A percentile compares a stretch with the other conserved stretches of the same genome.
phyloP scores from a whole-genome alignment of 345 rosid species.

The Eutrema heterophyllum region DNA sequence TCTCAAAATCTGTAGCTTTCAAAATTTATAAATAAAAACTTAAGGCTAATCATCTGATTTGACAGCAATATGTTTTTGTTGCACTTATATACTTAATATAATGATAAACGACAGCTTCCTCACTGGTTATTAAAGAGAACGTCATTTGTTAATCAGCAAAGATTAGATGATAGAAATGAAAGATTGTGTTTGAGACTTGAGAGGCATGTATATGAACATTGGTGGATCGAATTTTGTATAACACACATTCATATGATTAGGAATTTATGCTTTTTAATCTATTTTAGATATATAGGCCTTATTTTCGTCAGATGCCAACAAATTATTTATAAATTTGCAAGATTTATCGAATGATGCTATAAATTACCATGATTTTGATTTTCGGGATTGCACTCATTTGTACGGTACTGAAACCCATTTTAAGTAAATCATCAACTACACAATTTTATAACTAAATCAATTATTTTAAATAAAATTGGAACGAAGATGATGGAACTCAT shows the following conservation, averaged over 20 bases:
- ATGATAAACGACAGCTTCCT: conserved; percentile 1
- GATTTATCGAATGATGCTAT: background rate
- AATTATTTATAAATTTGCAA: background rate
- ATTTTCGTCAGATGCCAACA: background rate
- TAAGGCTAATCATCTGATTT: conserved; percentile 26
- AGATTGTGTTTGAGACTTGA: background rate
- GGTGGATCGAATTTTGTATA: background rate
- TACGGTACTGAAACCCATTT: background rate
- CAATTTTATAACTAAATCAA: background rate
- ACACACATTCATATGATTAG: background rate
- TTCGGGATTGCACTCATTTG: background rate
- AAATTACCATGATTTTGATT: background rate
- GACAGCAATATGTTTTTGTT: background rate
- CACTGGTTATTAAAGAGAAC: background rate
- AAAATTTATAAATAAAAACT: background rate
- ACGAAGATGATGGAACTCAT: no score
- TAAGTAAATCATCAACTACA: background rate
- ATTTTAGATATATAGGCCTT: background rate
- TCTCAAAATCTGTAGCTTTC: conserved; percentile 3
- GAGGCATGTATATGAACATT: background rate
- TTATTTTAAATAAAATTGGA: background rate
- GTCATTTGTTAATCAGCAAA: background rate
- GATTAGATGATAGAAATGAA: background rate
- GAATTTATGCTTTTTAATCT: background rate
- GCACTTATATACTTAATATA: background rate